Conservation (phyloP, 768 basidiomycete genomes). For the Pisolithus microcarpus region DNA sequence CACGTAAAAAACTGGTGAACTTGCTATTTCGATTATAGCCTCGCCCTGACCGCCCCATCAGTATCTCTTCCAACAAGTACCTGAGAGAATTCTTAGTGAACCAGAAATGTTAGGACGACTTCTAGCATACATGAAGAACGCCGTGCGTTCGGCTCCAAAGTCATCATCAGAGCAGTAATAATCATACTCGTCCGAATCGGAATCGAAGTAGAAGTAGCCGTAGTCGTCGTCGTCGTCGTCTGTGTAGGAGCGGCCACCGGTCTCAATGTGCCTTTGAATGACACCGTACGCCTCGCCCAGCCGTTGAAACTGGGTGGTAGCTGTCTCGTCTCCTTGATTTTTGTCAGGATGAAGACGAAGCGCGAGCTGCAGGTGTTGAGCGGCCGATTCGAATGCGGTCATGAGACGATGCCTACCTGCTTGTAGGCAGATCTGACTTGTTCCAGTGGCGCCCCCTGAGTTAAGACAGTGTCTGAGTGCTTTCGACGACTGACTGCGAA, state of each 20-base stretch:
- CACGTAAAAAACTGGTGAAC: conserved; percentile 3
- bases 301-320: conserved; percentile 63
- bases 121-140: conserved; percentile 41
- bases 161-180: conserved; percentile 25
- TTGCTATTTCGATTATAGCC: conserved; percentile 25
- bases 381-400: background rate
- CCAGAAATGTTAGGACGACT: background rate
- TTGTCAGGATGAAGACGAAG: conserved; percentile 72
- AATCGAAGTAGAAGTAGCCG: conserved; percentile 16
- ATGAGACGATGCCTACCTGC: conserved; percentile 37
- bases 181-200: conserved; percentile 28
- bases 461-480: conserved; percentile 6
- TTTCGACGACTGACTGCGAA: background rate
- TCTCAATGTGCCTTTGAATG: conserved; percentile 49
- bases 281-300: conserved; percentile 63
- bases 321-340: conserved; percentile 56
- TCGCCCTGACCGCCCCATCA: conserved; percentile 31
- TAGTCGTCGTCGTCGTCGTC: conserved; percentile 29
- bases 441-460: conserved; percentile 54
- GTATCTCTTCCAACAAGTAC: conserved; percentile 41
- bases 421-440: conserved; percentile 63
- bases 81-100: conserved; percentile 24
- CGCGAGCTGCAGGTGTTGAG: conserved; percentile 39
- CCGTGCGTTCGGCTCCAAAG: conserved; percentile 28
- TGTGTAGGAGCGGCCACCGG: conserved; percentile 20